Conservation (phyloP, 169 alveolate genomes). For the Plasmodium adleri region DNA sequence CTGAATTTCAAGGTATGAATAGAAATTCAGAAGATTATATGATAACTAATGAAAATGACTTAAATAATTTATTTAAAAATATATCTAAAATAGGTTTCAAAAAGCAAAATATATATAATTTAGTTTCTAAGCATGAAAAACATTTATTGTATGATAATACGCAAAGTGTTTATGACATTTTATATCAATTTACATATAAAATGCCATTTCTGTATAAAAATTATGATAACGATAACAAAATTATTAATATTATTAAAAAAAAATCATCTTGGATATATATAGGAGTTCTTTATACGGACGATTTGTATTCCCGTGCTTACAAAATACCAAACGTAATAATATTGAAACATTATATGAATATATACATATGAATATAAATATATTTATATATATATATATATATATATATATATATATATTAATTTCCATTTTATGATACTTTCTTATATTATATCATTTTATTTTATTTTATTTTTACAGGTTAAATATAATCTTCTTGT, state of each 20-base stretch:
- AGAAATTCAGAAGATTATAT: constrained; percentile 46
- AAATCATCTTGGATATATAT: constrained; percentile 66
- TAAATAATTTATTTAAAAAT: constrained; percentile 48
- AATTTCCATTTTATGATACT: too few species aligned
- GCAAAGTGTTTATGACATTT: constrained; percentile 56
- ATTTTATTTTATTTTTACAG: constrained; percentile 9
- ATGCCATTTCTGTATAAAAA: constrained; percentile 68
- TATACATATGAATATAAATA: not conserved
- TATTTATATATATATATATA: not conserved
- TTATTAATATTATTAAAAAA: constrained; percentile 63
- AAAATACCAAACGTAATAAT: constrained; percentile 62
- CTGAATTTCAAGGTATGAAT: constrained; percentile 26
- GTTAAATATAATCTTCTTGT: constrained; percentile 79
- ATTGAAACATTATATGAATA: not conserved
- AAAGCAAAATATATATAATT: constrained; percentile 21
- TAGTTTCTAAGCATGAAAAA: constrained; percentile 60
- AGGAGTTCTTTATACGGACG: constrained; percentile 70
- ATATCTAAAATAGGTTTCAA: constrained; percentile 59
- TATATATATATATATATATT: not conserved
- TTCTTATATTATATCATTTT: not conserved
- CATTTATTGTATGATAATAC: constrained; percentile 67
- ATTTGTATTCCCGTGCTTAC: constrained; percentile 65
- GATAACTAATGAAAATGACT: constrained; percentile 56
- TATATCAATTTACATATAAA: constrained; percentile 45
- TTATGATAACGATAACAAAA: constrained; percentile 39